Conservation (phyloP, 2,329 filamentous ascomycete genomes). For the Colletotrichum incanum region DNA sequence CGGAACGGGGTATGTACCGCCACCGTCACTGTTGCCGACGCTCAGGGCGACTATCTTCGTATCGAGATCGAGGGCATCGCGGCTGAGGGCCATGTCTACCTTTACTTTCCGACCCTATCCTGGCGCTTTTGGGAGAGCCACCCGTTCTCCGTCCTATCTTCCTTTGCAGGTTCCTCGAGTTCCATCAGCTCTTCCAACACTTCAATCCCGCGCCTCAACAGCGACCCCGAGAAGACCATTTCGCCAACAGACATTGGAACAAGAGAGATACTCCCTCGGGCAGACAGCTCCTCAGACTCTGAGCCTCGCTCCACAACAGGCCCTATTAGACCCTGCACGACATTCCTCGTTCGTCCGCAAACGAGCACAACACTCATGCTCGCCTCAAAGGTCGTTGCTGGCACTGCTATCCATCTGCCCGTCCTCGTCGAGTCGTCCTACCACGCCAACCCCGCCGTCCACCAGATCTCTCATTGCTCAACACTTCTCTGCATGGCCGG, state of each 20-base stretch:
- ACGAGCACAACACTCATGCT: conserved; percentile 39
- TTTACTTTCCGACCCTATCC: conserved; percentile 53
- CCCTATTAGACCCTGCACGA: neutral
- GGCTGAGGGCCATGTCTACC: conserved; percentile 51
- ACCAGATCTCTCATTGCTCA: conserved; percentile 46
- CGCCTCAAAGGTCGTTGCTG: neutral
- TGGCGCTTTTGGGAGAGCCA: conserved; percentile 57
- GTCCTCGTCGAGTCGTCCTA: conserved; percentile 49
- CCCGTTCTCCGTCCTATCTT: conserved; percentile 52
- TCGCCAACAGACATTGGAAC: neutral
- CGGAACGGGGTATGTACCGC: conserved; percentile 46
- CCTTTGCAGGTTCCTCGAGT: neutral
- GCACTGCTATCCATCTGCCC: neutral
- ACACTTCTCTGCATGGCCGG: conserved; percentile 51
- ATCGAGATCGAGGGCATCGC: conserved; percentile 49
- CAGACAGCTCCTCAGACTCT: conserved; percentile 2
- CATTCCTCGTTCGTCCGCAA: conserved; percentile 9
- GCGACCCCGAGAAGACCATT: neutral
- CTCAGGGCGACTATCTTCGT: conserved; percentile 51
- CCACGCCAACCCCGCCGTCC: conserved; percentile 44
- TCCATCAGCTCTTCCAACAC: neutral
- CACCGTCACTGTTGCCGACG: conserved; percentile 46
- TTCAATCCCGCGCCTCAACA: neutral
- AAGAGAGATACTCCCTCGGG: conserved; percentile 3
- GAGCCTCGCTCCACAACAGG: neutral